Base-by-base conservation (phyloP, 192 early-diverging fungal genomes). In the Obelidium mucronatum region DNA sequence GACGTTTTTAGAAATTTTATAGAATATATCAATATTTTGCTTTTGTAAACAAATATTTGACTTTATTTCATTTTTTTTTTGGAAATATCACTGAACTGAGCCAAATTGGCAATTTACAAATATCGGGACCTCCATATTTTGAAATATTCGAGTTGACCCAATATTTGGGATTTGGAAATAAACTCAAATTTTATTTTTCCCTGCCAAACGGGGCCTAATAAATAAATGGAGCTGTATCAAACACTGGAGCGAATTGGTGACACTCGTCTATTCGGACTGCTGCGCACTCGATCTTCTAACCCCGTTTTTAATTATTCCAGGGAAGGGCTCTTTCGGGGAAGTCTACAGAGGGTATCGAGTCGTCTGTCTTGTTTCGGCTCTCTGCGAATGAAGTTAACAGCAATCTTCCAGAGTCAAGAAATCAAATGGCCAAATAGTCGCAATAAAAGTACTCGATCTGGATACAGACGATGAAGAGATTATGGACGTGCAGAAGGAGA, bases 401-500 rank as follows among this genome's bases (percentile, higher is more conserved):
- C n/a, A n/a, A n/a, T 13, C n/a, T 13, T 52, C 39, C 59, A 93
- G 93, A 17, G 73, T 92, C 37, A 90, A 97, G 78, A 93, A 89
- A 77, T 81, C 79, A 42, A 95, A 91, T 13, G 84, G 87, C 33
- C 86, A 93, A 79, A 84, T 94, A 3, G 93, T 99, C 13, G 98
- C 97, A 13, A 96, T 99, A 75, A 99, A 99, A 83, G 92, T 99
- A 37, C 87, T 99, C 33, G 95, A 98, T 79, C 88, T 99, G 42
- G 98, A 99, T 83, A 96, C 93, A 13, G 94, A 94, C 55, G 95
- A 96, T 69, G 96, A 99, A 55, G 97, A 98, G 75, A 95, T 99
- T 33, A 91, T 85, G 54, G 97, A 97, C 78, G 95, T 98, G 68
- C 93, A 93, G 78, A 92, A 93, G 54, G 98, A 99, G 80, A 97